Evolutionary conservation across 1,284 basidiomycete species (phyloP).

Genomic region (Heliocybe sulcata): DNA sequence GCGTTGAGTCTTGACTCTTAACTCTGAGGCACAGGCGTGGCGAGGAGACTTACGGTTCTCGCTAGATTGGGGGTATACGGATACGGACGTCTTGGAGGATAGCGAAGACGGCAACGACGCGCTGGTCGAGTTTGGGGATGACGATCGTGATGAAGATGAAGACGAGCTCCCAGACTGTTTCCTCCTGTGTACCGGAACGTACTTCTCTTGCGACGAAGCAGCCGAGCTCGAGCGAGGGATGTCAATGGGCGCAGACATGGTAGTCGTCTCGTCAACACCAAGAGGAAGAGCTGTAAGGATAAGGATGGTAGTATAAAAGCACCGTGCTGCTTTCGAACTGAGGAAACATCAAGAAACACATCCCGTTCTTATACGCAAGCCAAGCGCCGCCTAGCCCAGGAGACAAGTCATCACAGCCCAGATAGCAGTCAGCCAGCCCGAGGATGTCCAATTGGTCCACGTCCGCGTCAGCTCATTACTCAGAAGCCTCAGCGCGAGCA

Average conservation of each 20-base stretch:
- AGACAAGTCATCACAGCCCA: not conserved
- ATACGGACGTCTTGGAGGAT: too few relatives aligned
- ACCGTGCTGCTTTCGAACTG: not conserved
- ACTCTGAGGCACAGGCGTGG: too few relatives aligned
- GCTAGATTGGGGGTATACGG: not conserved
- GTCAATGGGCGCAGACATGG: not conserved
- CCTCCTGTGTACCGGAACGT: not conserved
- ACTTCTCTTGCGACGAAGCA: not conserved
- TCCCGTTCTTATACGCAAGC: not conserved
- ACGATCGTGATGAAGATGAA: not conserved
- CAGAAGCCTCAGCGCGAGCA: not conserved
- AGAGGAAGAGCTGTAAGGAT: not conserved
- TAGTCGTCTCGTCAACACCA: not conserved
- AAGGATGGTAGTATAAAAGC: not conserved
- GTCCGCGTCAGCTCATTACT: not conserved
- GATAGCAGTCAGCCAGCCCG: not conserved
- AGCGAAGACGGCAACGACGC: too few relatives aligned
- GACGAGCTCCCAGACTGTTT: not conserved
- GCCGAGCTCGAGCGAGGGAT: not conserved
- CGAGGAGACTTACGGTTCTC: not conserved
- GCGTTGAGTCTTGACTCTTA: not conserved
- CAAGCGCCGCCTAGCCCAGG: not conserved
- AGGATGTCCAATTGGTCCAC: not conserved
- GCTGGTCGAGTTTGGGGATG: too few relatives aligned
- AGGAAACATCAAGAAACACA: not conserved